Evolutionary conservation across 176 grass and related monocot genomes (phyloP).

Genomic region (Typha latifolia): DNA sequence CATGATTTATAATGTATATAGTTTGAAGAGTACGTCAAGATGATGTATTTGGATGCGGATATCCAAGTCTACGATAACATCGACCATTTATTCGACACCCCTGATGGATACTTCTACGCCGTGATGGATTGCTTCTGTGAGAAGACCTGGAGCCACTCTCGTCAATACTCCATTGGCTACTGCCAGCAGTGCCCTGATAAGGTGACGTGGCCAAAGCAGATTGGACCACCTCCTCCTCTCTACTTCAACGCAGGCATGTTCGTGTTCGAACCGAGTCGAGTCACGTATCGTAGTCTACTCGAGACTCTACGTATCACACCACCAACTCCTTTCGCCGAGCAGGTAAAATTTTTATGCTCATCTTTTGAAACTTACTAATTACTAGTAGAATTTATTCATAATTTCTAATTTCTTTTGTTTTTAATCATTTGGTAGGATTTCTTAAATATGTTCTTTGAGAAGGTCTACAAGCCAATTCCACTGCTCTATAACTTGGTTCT

Average conservation of each 20-base stretch:
- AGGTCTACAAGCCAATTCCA: constrained; percentile 9
- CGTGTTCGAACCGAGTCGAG: background rate
- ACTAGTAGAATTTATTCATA: too few relatives aligned
- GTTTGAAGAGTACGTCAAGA: constrained; percentile 8
- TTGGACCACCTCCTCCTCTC: constrained; percentile 1
- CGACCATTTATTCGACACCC: constrained; percentile 2
- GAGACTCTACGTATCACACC: background rate
- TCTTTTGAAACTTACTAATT: too few relatives aligned
- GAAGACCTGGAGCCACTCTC: constrained; percentile 4
- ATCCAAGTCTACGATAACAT: constrained; percentile 5
- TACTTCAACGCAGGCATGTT: constrained; percentile 15
- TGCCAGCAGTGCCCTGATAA: background rate
- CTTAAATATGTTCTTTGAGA: constrained; percentile 8
- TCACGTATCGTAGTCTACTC: background rate
- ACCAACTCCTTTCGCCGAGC: constrained; percentile 3
- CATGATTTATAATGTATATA: background rate
- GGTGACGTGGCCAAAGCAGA: constrained; percentile 1
- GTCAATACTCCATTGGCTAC: background rate
- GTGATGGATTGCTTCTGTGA: constrained; percentile 1
- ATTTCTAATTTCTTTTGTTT: too few relatives aligned
- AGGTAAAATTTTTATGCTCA: background rate
- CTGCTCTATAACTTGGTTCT: background rate
- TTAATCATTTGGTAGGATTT: constrained; percentile 1
- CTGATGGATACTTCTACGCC: constrained; percentile 2
- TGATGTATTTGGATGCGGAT: constrained; percentile 8